Conservation (phyloP, 2,329 filamentous ascomycete genomes). For the Nemania sp. region DNA sequence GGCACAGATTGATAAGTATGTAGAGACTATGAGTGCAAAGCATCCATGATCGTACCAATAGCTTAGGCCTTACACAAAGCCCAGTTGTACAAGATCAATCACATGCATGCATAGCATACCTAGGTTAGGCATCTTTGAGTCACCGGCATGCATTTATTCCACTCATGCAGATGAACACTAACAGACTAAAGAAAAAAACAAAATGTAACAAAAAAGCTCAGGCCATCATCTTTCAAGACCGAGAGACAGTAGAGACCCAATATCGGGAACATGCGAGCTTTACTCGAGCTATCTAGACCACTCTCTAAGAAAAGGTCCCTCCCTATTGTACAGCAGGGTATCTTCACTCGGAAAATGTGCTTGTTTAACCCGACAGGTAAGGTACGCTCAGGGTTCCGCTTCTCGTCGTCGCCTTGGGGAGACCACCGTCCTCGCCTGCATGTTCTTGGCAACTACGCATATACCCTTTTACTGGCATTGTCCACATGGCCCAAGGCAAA, state of each 20-base stretch:
- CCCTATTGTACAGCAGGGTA: constrained; percentile 32
- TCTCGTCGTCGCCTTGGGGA: constrained; percentile 26
- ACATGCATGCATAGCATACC: too few relatives aligned
- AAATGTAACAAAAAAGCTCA: constrained; percentile 28
- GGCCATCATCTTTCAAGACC: constrained; percentile 27
- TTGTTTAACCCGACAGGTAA: constrained; percentile 26
- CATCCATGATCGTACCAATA: too few relatives aligned
- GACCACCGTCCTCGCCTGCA: constrained; percentile 23
- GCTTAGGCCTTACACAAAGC: not conserved
- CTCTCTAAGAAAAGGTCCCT: constrained; percentile 22
- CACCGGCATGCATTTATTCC: constrained; percentile 22
- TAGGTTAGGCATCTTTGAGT: not conserved
- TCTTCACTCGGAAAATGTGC: constrained; percentile 23
- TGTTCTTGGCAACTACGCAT: constrained; percentile 27
- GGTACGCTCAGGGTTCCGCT: constrained; percentile 29
- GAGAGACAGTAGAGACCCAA: constrained; percentile 28
- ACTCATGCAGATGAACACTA: constrained; percentile 25
- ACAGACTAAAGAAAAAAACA: constrained; percentile 31
- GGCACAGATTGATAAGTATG: too few relatives aligned
- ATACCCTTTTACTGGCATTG: constrained; percentile 36
- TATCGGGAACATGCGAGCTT: constrained; percentile 26
- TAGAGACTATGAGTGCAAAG: too few relatives aligned
- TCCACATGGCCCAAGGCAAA: constrained; percentile 43
- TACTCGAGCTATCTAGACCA: constrained; percentile 27
- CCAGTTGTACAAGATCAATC: not conserved